Evolutionary conservation across 2,329 filamentous ascomycete genomes (phyloP).

Genomic region (Pseudogymnoascus sp.): DNA sequence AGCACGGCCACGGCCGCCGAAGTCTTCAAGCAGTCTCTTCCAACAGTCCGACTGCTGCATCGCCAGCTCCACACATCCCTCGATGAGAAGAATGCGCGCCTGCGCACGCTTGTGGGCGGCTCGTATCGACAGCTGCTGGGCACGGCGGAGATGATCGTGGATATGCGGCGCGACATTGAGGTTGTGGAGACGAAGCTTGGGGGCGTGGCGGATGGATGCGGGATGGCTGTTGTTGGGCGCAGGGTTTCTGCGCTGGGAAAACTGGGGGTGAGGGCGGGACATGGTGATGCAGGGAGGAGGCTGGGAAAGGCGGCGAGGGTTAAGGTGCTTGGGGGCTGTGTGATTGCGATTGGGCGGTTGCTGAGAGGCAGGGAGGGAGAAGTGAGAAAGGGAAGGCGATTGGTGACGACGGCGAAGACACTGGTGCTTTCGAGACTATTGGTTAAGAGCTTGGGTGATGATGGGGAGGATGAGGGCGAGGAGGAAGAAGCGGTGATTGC

Average conservation of each 20-base stretch:
- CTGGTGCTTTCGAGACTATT: conserved; percentile 70
- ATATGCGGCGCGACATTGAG: conserved; percentile 75
- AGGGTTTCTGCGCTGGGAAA: conserved; percentile 53
- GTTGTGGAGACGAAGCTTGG: conserved; percentile 64
- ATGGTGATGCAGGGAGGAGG: conserved; percentile 18
- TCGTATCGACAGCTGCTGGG: conserved; percentile 84
- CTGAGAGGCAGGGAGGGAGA: conserved; percentile 32
- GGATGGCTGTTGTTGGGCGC: conserved; percentile 59
- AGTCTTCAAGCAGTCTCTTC: conserved; percentile 45
- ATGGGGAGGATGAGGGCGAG: conserved; percentile 32
- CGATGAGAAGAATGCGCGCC: conserved; percentile 54
- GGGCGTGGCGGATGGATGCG: conserved; percentile 69
- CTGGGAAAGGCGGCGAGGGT: conserved; percentile 34
- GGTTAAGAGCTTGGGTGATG: conserved; percentile 61
- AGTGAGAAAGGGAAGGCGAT: conserved; percentile 24
- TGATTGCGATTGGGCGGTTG: conserved; percentile 41
- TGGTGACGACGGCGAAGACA: conserved; percentile 60
- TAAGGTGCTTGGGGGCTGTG: conserved; percentile 46
- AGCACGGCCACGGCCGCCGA: conserved; percentile 33
- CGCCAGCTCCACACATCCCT: conserved; percentile 51
- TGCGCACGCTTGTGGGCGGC: conserved; percentile 57
- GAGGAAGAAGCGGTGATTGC: conserved; percentile 39
- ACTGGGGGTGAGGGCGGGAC: conserved; percentile 32
- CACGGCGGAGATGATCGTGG: conserved; percentile 88
- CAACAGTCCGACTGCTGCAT: conserved; percentile 57